phyloP scores from a whole-genome alignment of 2,329 filamentous ascomycete genomes.

The Fusarium devonianum region DNA sequence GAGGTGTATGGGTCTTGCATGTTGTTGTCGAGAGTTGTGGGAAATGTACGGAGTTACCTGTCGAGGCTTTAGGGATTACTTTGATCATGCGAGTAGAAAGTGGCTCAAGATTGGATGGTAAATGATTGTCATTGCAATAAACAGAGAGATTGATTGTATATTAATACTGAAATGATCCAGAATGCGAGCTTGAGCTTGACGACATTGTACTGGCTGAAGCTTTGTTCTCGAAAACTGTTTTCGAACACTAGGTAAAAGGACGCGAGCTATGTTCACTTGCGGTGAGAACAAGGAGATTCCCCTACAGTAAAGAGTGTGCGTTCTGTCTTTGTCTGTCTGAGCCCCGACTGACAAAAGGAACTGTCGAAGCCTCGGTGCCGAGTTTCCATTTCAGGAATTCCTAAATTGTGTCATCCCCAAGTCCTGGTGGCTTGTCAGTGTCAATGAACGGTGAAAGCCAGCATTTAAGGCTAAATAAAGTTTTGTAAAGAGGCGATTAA shows the following conservation, averaged over 20 bases:
- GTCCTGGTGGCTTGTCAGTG: slow-evolving; percentile 26
- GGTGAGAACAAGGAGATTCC: slow-evolving; percentile 18
- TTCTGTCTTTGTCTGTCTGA: slow-evolving; percentile 21
- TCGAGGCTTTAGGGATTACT: not conserved
- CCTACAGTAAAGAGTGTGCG: slow-evolving; percentile 12
- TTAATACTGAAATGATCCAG: slow-evolving; percentile 9
- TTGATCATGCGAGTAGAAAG: too few relatives aligned
- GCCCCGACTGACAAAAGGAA: slow-evolving; percentile 10
- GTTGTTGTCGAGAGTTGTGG: not conserved
- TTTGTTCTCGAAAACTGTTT: slow-evolving; percentile 19
- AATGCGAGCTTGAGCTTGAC: not conserved
- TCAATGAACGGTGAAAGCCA: slow-evolving; percentile 6
- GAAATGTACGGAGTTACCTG: not conserved
- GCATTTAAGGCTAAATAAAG: slow-evolving; percentile 1
- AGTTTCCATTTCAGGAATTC: slow-evolving; percentile 23
- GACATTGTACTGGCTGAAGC: slow-evolving; percentile 18
- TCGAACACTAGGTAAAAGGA: slow-evolving; percentile 11
- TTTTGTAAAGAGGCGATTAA: slow-evolving; percentile 19
- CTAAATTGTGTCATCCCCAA: slow-evolving; percentile 6
- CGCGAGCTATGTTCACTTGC: not conserved
- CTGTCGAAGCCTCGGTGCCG: slow-evolving; percentile 12
- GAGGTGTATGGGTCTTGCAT: not conserved
- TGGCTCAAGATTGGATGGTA: too few relatives aligned
- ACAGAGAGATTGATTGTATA: slow-evolving; percentile 11
- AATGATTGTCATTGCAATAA: not conserved